Evolutionary conservation across 202 grass and related monocot genomes (phyloP).

Genomic region (Zizania palustris): DNA sequence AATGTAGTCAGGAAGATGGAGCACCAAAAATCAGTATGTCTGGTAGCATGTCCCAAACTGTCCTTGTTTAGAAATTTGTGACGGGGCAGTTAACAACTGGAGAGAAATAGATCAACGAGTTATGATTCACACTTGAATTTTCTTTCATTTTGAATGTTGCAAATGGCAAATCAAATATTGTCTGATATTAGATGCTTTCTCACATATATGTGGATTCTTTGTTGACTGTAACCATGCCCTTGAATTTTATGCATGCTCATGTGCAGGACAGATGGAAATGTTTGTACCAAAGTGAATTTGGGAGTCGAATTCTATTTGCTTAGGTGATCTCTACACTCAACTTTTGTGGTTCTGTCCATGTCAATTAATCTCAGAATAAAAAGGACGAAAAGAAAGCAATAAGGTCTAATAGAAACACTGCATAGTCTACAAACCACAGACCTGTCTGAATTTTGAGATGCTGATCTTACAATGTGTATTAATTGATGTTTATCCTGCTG

Average conservation of each 20-base stretch:
- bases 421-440: slow-evolving; percentile 7
- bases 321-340: not conserved
- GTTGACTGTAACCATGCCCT: slow-evolving; percentile 6
- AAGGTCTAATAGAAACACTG: too few species aligned
- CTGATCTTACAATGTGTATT: slow-evolving; percentile 29
- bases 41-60: slow-evolving; percentile 51
- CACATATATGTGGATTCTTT: slow-evolving; percentile 26
- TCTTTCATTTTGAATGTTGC: too few species aligned
- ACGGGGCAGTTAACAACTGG: slow-evolving; percentile 15
- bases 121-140: not conserved
- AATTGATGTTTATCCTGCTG: slow-evolving; percentile 24
- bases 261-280: slow-evolving; percentile 24
- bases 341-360: slow-evolving; percentile 42
- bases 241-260: slow-evolving; percentile 35
- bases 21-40: slow-evolving; percentile 43
- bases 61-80: slow-evolving; percentile 47
- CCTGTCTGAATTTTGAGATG: slow-evolving; percentile 27
- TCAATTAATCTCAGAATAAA: slow-evolving; percentile 4
- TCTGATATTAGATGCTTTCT: slow-evolving; percentile 11
- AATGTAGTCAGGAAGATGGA: slow-evolving; percentile 46
- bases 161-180: not conserved
- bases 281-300: slow-evolving; percentile 18
- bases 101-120: slow-evolving; percentile 31
- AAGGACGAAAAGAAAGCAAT: too few species aligned
- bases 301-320: slow-evolving; percentile 16